Conservation (phyloP, 1,284 basidiomycete genomes). For the Leccinum huronense region DNA sequence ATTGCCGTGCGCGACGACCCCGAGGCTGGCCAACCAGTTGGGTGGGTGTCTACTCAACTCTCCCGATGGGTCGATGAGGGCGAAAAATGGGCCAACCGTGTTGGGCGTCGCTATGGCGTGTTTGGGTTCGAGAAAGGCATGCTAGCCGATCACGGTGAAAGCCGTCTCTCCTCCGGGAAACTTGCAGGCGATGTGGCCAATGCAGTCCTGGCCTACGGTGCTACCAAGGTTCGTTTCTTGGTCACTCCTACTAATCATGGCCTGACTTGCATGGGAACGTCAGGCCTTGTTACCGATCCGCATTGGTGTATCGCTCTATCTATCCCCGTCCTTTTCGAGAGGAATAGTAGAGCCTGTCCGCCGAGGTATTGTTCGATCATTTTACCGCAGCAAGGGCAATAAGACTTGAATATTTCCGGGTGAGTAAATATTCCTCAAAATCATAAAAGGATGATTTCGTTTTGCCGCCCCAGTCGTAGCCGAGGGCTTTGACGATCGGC, state of each 20-base stretch:
- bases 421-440: conserved; percentile 12
- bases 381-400: conserved; percentile 13
- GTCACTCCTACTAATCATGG: conserved; percentile 1
- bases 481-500: conserved; percentile 32
- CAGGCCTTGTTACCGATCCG: conserved; percentile 71
- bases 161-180: conserved; percentile 39
- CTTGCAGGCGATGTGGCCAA: conserved; percentile 73
- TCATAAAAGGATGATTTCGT: conserved; percentile 34
- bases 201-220: conserved; percentile 79
- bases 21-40: conserved; percentile 12
- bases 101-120: conserved; percentile 77
- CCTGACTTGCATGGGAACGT: conserved; percentile 7
- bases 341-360: conserved; percentile 58
- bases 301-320: conserved; percentile 71
- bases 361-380: conserved; percentile 24
- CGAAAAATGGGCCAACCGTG: conserved; percentile 63
- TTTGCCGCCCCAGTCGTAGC: conserved; percentile 40
- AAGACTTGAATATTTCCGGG: conserved; percentile 4
- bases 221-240: conserved; percentile 64
- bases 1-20: conserved; percentile 6
- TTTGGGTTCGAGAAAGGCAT: conserved; percentile 73
- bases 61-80: conserved; percentile 73
- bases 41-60: conserved; percentile 44
- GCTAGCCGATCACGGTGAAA: conserved; percentile 11
- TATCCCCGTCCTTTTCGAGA: conserved; percentile 75